Conservation (phyloP, 208 protist genomes). For the Trypanosoma theileri region DNA sequence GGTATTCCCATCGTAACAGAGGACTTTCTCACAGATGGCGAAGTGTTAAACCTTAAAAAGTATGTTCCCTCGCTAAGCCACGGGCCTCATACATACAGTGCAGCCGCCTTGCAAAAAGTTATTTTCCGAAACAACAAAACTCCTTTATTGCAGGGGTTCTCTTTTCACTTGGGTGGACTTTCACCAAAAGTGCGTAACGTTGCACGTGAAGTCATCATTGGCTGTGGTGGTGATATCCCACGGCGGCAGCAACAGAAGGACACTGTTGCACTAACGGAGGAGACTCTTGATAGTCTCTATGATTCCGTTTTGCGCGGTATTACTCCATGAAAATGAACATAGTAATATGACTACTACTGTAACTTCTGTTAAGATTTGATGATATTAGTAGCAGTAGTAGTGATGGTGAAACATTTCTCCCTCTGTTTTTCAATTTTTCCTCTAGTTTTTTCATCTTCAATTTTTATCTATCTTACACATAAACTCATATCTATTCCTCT, state of each 20-base stretch:
- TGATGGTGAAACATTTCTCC: not conserved
- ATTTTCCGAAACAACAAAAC: constrained; percentile 37
- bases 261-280: constrained; percentile 36
- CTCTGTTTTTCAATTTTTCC: constrained; percentile 4
- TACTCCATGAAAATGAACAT: constrained; percentile 3
- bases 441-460: not conserved
- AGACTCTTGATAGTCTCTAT: constrained; percentile 57
- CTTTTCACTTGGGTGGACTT: constrained; percentile 44
- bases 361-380: no score
- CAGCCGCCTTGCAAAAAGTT: constrained; percentile 38
- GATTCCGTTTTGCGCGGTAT: constrained; percentile 62
- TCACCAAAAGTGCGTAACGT: constrained; percentile 41
- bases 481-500: no score
- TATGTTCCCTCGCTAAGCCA: constrained; percentile 52
- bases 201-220: constrained; percentile 64
- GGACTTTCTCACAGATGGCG: constrained; percentile 36
- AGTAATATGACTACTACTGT: no score
- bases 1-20: constrained; percentile 75
- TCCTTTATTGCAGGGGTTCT: constrained; percentile 44
- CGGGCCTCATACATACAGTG: constrained; percentile 49
- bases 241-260: constrained; percentile 13
- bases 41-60: constrained; percentile 18
- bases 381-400: no score
- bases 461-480: not conserved
- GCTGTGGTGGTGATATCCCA: constrained; percentile 56